Evolutionary conservation across 1,284 basidiomycete genomes (phyloP), one percentile per base, ranked within the genome.

Genomic region (Ceratobasidium sp.): DNA sequence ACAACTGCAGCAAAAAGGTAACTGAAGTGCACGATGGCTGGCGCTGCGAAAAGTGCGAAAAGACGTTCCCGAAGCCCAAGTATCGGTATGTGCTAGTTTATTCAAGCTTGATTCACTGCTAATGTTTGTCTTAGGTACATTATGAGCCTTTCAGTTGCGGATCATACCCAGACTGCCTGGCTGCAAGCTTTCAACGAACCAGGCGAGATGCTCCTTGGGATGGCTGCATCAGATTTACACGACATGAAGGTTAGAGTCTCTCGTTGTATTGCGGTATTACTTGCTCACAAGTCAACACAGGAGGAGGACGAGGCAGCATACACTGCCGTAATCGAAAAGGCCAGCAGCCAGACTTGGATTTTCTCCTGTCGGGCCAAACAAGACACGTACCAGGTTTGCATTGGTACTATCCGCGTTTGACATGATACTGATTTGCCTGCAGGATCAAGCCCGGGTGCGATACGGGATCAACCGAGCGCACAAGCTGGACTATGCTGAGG

Each of bases 171-270:
- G 27, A 94, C 96, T 83, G 89, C 93, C 35, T 99, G 97, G 97
- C 86, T 99, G 59, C 94, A 94, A 78, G 96, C 95, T 0, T 99
- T 99, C 88, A 98, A 99, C 84, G 98, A 99, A 18, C 91, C 94
- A 41, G 97, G 96, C 2, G 85, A 91, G 78, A 86, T 88, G 27
- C 85, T 98, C 16, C 91, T 99, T 80, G 94, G 91, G 46, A 92
- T 92, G 86, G 86, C 90, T 23, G 98, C 96, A 18, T 91, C 96
- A 82, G 92, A 97, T 59, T 85, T 99, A 44, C 86, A 93, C 78
- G 87, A 88, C 48, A 87, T 96, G 79, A 94, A 89, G 87, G 94
- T 92, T 76, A 66, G 85, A 84, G 33, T 48, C 50, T 48, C 69
- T 44, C 23, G 50, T 52, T 46, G 20, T 66, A 30, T 33, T 60